phyloP scores from a whole-genome alignment of 768 basidiomycete species.

The Tricholomella constricta region DNA sequence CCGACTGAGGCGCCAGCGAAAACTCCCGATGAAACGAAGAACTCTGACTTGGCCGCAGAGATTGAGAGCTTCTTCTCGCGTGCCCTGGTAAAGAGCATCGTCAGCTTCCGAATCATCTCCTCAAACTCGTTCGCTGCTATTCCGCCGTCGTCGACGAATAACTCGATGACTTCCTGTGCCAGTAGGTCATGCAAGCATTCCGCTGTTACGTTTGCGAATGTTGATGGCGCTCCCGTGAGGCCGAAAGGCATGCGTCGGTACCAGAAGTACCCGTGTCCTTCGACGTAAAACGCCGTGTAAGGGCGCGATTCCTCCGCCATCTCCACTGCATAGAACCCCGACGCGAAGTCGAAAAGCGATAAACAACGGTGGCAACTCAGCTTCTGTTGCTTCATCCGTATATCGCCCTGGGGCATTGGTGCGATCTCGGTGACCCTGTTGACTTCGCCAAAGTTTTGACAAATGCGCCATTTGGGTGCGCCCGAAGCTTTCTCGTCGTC shows the following conservation, averaged over 20 bases:
- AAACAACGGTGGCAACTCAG: constrained; percentile 35
- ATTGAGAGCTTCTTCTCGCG: too few species aligned
- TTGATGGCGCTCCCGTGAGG: constrained; percentile 37
- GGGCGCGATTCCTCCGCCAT: constrained; percentile 17
- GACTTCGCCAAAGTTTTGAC: constrained; percentile 35
- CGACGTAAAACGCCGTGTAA: constrained; percentile 35
- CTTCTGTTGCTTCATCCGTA: constrained; percentile 34
- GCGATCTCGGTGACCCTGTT: constrained; percentile 30
- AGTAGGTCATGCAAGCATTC: constrained; percentile 23
- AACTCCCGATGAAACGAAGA: too few species aligned
- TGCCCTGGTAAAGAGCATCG: too few species aligned
- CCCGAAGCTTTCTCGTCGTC: background rate
- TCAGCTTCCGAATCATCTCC: too few species aligned
- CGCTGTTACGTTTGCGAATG: constrained; percentile 33
- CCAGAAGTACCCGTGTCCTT: constrained; percentile 35
- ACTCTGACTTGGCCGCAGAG: too few species aligned
- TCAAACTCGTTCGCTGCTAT: constrained; percentile 33
- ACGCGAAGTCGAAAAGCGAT: constrained; percentile 36
- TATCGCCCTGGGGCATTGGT: too few species aligned
- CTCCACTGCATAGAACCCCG: constrained; percentile 32
- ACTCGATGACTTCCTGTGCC: constrained; percentile 27
- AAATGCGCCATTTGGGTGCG: constrained; percentile 33
- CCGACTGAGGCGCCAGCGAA: too few species aligned
- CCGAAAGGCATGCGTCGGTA: constrained; percentile 42
- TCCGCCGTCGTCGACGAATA: constrained; percentile 44